Evolutionary conservation across 306 rosid species (phyloP).

Genomic region (Cucurbita ficifolia): DNA sequence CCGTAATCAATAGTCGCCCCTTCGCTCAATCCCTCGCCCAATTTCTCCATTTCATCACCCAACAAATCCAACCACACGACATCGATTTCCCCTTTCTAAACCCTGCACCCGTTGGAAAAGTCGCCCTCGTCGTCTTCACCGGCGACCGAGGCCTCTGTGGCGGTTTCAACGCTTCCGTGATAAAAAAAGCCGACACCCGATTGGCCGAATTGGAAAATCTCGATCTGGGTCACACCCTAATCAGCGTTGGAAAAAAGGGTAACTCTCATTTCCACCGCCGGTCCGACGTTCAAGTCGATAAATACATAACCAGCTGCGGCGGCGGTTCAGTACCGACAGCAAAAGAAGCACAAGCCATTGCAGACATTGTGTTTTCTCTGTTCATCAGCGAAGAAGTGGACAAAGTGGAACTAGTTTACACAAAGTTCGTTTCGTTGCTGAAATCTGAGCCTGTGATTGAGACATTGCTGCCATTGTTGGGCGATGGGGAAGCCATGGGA

Average conservation of each 20-base stretch:
- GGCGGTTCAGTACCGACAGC: slow-evolving; percentile 30
- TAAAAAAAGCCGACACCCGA: slow-evolving; percentile 31
- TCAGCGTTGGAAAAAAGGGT: slow-evolving; percentile 70
- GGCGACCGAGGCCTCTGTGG: slow-evolving; percentile 67
- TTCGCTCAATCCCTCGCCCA: slow-evolving; percentile 42
- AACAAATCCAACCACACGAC: slow-evolving; percentile 33
- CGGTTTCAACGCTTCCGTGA: slow-evolving; percentile 41
- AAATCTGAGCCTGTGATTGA: slow-evolving; percentile 54
- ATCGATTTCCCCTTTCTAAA: slow-evolving; percentile 32
- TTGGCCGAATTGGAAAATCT: slow-evolving; percentile 28
- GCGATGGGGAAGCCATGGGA: slow-evolving; percentile 24
- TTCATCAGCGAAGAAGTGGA: slow-evolving; percentile 70
- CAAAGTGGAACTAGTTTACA: slow-evolving; percentile 58
- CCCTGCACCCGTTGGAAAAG: slow-evolving; percentile 31
- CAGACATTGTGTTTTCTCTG: slow-evolving; percentile 57
- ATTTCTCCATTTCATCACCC: slow-evolving; percentile 34
- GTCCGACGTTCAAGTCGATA: slow-evolving; percentile 23
- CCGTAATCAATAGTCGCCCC: slow-evolving; percentile 56
- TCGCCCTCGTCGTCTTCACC: slow-evolving; percentile 50
- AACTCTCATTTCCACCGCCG: slow-evolving; percentile 29
- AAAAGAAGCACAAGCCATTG: slow-evolving; percentile 57
- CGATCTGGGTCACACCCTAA: slow-evolving; percentile 30
- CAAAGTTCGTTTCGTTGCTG: slow-evolving; percentile 47
- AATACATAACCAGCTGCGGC: slow-evolving; percentile 18
- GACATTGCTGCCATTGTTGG: slow-evolving; percentile 52